phyloP scores from a whole-genome alignment of 2,329 filamentous ascomycete genomes.

The Cladosporium oxysporum region DNA sequence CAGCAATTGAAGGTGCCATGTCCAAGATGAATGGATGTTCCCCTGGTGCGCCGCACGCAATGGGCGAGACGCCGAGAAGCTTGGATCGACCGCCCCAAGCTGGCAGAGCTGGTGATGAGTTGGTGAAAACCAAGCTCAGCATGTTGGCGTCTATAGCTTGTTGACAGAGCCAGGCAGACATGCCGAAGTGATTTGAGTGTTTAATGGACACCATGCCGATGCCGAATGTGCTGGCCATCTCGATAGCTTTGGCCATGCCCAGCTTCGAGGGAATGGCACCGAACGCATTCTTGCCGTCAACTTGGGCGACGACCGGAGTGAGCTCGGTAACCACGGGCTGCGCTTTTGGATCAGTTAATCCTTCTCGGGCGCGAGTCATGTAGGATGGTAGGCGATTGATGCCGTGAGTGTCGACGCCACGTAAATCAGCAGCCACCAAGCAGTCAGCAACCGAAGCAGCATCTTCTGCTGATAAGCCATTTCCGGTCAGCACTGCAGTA shows the following conservation, averaged over 20 bases:
- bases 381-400: slow-evolving; percentile 78
- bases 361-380: slow-evolving; percentile 69
- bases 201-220: slow-evolving; percentile 76
- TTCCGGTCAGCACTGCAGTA: slow-evolving; percentile 57
- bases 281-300: slow-evolving; percentile 70
- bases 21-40: slow-evolving; percentile 71
- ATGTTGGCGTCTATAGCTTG: slow-evolving; percentile 70
- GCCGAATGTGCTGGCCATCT: slow-evolving; percentile 64
- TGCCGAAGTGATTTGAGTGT: slow-evolving; percentile 80
- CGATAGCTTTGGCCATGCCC: slow-evolving; percentile 68
- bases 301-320: slow-evolving; percentile 70
- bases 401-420: slow-evolving; percentile 77
- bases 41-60: slow-evolving; percentile 74
- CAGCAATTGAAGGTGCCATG: slow-evolving; percentile 71
- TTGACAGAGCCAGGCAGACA: slow-evolving; percentile 78
- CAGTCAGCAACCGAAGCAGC: slow-evolving; percentile 65
- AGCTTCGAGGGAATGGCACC: slow-evolving; percentile 69
- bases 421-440: slow-evolving; percentile 72
- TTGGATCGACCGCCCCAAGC: slow-evolving; percentile 69
- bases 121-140: slow-evolving; percentile 64
- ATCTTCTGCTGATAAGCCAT: slow-evolving; percentile 60
- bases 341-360: slow-evolving; percentile 64
- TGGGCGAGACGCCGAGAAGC: slow-evolving; percentile 72
- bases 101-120: slow-evolving; percentile 68
- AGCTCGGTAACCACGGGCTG: slow-evolving; percentile 60